phyloP scores from a whole-genome alignment of 768 basidiomycete species.

The Boletellus emodensis region DNA sequence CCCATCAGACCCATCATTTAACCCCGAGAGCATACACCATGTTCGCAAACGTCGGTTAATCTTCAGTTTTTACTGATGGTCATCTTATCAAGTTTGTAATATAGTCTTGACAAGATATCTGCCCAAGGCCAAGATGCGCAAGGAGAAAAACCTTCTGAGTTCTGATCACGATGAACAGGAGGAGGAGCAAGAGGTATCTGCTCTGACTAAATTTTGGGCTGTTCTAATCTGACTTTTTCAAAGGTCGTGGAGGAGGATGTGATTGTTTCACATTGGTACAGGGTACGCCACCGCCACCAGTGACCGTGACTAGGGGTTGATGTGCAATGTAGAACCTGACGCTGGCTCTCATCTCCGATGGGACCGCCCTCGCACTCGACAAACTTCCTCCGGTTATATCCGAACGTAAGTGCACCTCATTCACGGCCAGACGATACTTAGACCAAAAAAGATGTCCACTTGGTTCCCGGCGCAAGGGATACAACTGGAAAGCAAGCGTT shows the following conservation, averaged over 20 bases:
- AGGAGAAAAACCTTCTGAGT: constrained; percentile 78
- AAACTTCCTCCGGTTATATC: constrained; percentile 55
- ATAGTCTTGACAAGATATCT: constrained; percentile 85
- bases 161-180: constrained; percentile 35
- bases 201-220: constrained; percentile 1
- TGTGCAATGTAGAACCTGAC: constrained; percentile 67
- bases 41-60: constrained; percentile 63
- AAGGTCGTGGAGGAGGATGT: constrained; percentile 44
- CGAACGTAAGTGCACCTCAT: constrained; percentile 49
- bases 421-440: constrained; percentile 6
- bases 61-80: neutral
- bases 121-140: constrained; percentile 65
- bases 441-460: constrained; percentile 51
- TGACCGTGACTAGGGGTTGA: constrained; percentile 4
- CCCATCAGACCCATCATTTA: constrained; percentile 51
- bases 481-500: constrained; percentile 59
- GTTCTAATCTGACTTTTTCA: constrained; percentile 5
- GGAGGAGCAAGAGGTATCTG: constrained; percentile 44
- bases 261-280: constrained; percentile 83
- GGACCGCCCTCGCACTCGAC: constrained; percentile 46
- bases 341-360: constrained; percentile 77
- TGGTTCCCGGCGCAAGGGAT: constrained; percentile 60
- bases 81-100: constrained; percentile 2
- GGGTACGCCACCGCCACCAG: constrained; percentile 37
- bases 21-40: constrained; percentile 59